A percentile compares a stretch with the other conserved stretches of the same genome.
Conservation (phyloP, 345 rosid species). For the Gossypium raimondii region DNA sequence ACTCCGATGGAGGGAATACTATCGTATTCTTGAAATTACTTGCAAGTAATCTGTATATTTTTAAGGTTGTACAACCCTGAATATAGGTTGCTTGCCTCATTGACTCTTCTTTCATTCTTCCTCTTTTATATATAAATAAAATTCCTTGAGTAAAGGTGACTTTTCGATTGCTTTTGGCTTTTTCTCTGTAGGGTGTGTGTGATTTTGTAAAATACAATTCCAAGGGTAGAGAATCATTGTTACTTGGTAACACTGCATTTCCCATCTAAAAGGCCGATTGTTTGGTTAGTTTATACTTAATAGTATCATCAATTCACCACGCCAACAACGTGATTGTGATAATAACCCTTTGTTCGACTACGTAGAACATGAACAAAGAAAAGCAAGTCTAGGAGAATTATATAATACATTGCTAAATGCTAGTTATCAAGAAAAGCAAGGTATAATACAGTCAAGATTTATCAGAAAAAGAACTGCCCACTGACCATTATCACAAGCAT, state of each 20-base stretch:
- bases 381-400: background rate
- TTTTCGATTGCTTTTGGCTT: no score
- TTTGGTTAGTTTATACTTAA: background rate
- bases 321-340: background rate
- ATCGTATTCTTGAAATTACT: background rate
- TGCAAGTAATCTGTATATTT: constrained; percentile 1
- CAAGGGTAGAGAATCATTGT: background rate
- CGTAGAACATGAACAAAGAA: background rate
- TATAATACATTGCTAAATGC: no score
- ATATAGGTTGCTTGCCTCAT: constrained; percentile 1
- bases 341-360: background rate
- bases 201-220: background rate
- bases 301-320: background rate
- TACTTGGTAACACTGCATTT: background rate
- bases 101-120: background rate
- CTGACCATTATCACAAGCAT: no score
- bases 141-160: no score
- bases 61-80: background rate
- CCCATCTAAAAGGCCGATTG: background rate
- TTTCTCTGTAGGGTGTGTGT: no score
- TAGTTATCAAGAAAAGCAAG: no score
- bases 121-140: no score
- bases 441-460: no score
- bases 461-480: no score
- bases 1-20: background rate